Conservation (phyloP, 1,139 yeast species). For the Yamadazyma diddensiae region DNA sequence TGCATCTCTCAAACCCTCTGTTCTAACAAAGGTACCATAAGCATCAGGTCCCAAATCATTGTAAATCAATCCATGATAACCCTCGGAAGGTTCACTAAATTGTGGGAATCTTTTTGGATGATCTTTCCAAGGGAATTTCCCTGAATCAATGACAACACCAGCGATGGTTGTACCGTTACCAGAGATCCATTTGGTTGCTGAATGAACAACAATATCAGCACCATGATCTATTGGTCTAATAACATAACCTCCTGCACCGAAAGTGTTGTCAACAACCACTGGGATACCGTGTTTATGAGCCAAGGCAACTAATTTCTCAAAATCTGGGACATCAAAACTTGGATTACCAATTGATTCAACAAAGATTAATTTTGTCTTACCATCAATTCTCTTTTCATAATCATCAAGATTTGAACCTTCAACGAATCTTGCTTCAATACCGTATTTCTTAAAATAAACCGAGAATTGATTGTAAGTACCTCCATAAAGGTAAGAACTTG, state of each 20-base stretch:
- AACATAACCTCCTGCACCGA: conserved; percentile 94
- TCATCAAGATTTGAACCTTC: conserved; percentile 71
- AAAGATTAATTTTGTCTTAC: conserved; percentile 84
- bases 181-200: conserved; percentile 98
- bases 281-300: conserved; percentile 92
- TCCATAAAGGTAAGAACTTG: conserved; percentile 89
- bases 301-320: conserved; percentile 67
- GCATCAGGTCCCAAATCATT: conserved; percentile 82
- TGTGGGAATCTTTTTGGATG: conserved; percentile 89
- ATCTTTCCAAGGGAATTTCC: conserved; percentile 87
- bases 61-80: conserved; percentile 85
- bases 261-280: conserved; percentile 93
- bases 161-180: conserved; percentile 97
- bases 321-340: conserved; percentile 87
- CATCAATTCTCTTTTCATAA: conserved; percentile 72
- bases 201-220: conserved; percentile 81
- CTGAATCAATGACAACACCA: conserved; percentile 86
- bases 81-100: conserved; percentile 84
- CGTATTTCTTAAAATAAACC: conserved; percentile 84
- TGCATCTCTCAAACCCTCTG: conserved; percentile 85
- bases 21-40: conserved; percentile 74
- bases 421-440: conserved; percentile 81
- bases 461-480: conserved; percentile 96
- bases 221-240: conserved; percentile 85
- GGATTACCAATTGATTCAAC: conserved; percentile 95